Conservation (phyloP, 2,329 filamentous ascomycete species). For the Pseudogymnoascus sp. region DNA sequence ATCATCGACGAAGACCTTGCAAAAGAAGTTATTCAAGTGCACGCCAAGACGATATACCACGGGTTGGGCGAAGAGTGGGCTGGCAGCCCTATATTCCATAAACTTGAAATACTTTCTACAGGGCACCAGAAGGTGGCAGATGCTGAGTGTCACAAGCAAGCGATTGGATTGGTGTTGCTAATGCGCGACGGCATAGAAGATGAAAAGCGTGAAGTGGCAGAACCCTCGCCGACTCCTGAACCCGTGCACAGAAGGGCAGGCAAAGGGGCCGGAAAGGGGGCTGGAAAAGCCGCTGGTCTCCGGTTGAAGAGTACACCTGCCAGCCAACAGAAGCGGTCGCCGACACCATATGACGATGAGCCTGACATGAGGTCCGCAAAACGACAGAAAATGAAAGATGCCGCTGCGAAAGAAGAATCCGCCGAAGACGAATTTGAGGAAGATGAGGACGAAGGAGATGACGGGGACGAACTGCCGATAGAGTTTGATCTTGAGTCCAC, state of each 20-base stretch:
- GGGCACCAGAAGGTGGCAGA: background rate
- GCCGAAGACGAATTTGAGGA: background rate
- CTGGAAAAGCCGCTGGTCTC: background rate
- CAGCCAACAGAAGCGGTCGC: background rate
- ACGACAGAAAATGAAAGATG: constrained; percentile 2
- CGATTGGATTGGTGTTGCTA: background rate
- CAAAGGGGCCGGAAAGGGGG: background rate
- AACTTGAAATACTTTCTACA: constrained; percentile 1
- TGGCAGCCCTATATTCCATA: constrained; percentile 11
- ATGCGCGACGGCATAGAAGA: background rate
- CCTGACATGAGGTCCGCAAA: background rate
- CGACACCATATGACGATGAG: constrained; percentile 9
- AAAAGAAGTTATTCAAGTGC: constrained; percentile 12
- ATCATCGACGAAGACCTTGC: constrained; percentile 9
- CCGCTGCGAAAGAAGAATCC: background rate
- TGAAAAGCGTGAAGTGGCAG: background rate
- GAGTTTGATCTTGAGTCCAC: constrained; percentile 29
- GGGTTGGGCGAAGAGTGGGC: constrained; percentile 13
- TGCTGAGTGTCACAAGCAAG: background rate
- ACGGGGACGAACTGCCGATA: constrained; percentile 11
- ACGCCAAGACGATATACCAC: constrained; percentile 13
- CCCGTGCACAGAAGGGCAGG: background rate
- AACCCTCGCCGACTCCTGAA: background rate
- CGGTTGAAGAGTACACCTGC: background rate
- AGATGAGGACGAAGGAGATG: constrained; percentile 1